Evolutionary conservation across 1,284 basidiomycete genomes (phyloP), one percentile per base, ranked within the genome.

Genomic region (Athelia psychrophila): DNA sequence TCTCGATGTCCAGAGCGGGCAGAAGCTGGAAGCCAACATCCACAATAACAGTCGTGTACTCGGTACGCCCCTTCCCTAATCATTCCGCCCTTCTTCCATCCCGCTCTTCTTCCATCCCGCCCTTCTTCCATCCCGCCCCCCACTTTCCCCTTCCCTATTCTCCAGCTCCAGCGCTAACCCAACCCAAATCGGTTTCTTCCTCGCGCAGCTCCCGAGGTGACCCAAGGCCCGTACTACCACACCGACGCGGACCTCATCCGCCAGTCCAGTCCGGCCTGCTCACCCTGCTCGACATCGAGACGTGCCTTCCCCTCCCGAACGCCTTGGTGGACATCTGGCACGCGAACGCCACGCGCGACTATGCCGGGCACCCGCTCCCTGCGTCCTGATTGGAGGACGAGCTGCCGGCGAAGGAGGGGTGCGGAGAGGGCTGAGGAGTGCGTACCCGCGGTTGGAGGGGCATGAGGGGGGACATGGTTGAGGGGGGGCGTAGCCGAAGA

Each of bases 241-340:
- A 64, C 57, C 3, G 66, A 65, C 20, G 75, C 72, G 0, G 76
- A 79, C 57, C 74, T 71, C 0, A 70, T 80, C 44, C 67, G 77
- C 13, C 76, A 77, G 51, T 66, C 18, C 74, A 80, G 52, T 68
- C 72, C 56, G 77, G 77, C 2, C 55, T 79, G 45, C 64, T 78
- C 9, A 58, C 76, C 52, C 64, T 77, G 4, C 64, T 88, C 55
- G 83, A 89, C 58, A 83, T 89, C 38, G 86, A 84, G 58, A 88
- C 86, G 1, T 91, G 88, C 69, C 69, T 82, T 58, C 85, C 87
- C 18, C 70, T 88, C 0, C 74, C 78, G 2, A 79, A 86, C 61
- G 82, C 83, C 33, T 75, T 89, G 24, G 84, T 89, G 20, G 87
- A 91, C 60, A 78, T 90, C 40, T 91, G 88, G 88, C 74, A 75